Conservation (phyloP, 257 asterid species). For the Anisodus tanguticus region DNA sequence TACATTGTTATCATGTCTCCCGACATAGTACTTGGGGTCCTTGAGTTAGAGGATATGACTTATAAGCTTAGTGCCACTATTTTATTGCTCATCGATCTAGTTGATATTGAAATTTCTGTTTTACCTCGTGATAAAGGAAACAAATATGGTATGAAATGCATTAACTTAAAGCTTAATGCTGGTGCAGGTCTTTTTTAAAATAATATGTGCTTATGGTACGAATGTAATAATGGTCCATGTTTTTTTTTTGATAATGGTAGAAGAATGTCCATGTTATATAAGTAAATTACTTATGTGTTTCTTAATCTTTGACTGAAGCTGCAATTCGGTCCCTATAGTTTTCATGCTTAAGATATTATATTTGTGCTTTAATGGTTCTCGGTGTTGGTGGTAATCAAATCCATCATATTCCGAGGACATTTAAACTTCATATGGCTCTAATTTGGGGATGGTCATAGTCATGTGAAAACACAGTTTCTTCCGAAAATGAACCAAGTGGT, state of each 20-base stretch:
- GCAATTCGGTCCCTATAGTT: not conserved
- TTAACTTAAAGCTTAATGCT: not conserved
- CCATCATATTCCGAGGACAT: not conserved
- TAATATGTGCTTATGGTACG: not conserved
- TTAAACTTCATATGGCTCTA: not conserved
- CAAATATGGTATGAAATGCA: not conserved
- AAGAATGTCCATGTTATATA: not conserved
- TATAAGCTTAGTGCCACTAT: not conserved
- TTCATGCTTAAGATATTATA: not conserved
- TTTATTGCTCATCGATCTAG: not conserved
- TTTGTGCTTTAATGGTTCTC: constrained; percentile 15
- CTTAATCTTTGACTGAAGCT: constrained; percentile 5
- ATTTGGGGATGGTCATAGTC: not conserved
- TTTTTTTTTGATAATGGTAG: not conserved
- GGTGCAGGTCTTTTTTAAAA: not conserved
- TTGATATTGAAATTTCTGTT: not conserved
- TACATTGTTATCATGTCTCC: constrained; percentile 8
- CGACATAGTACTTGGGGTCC: not conserved
- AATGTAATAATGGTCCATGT: not conserved
- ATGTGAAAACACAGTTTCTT: not conserved
- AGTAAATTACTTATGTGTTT: not conserved
- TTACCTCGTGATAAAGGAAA: not conserved
- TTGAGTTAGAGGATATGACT: not conserved
- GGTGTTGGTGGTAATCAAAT: constrained; percentile 17
- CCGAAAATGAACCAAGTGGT: not conserved